Evolutionary conservation across 495 filamentous ascomycete genomes (phyloP), one percentile per base, ranked within the genome.

Genomic region (Xylaria sp.): DNA sequence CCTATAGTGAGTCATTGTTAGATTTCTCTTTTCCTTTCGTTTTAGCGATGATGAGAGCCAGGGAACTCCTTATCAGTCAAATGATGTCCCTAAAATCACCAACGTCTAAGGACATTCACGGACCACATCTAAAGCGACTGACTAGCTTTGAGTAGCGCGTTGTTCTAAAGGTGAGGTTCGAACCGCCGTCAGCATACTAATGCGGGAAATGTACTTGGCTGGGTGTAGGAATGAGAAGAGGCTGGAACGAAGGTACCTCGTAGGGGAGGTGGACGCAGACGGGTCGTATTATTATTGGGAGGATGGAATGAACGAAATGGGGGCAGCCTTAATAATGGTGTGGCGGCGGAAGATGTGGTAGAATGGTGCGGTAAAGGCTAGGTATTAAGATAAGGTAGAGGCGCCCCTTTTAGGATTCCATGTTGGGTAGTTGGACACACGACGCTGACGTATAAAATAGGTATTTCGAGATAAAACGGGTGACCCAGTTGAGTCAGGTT

Each of bases 161-260:
- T 31, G 40, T 24, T 37, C 62, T 9, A 66, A 66, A 33, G 62
- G 62, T 1, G 44, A 66, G 31, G 24, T 66, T 26, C 24, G 62
- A 66, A 66, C 62, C 15, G 41, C 52, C 12, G 44, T 66, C 40
- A 44, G 14, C 8, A 19, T 66, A 35, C 17, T 19, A 15, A 66
- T 66, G 62, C 43, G 19, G 5, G 62, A 52, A 2, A 52, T 52
- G 31, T 66, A 31, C 44, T 19, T 52, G n/a, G 62, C 62, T 7
- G 62, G 52, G 29, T 5, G 19, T 5, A 66, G 11, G 31, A 66
- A 66, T 19, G 62, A 66, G 31, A 52, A 33, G 24, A 50, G 44
- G 21, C n/a, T 66, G 14, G 26, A 66, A 29, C 29, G 31, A 11
- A 66, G 52, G 44, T 66, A 52, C n/a, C 44, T 29, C 1, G 24